Evolutionary conservation across 2,329 filamentous ascomycete species (phyloP).

Genomic region (Orbilia oligospora): DNA sequence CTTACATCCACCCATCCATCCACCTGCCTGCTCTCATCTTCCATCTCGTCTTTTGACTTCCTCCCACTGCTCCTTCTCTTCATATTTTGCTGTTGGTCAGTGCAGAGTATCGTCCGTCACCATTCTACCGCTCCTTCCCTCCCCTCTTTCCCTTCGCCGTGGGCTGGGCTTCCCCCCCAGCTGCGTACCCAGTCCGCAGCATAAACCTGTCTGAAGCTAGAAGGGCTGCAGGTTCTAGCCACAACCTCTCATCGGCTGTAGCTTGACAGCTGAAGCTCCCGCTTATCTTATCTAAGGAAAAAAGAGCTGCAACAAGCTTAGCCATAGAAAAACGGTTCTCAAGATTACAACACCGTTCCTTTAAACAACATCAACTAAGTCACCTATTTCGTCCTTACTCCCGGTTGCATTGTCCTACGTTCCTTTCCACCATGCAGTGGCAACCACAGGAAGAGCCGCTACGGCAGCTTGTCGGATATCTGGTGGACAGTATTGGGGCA

Average conservation of each 20-base stretch:
- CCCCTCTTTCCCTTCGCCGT: slow-evolving; percentile 27
- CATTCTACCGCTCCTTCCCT: not conserved
- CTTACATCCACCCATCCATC: not conserved
- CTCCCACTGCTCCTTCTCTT: slow-evolving; percentile 15
- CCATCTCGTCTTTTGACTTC: slow-evolving; percentile 37
- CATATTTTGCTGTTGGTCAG: not conserved
- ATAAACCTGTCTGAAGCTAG: slow-evolving; percentile 20
- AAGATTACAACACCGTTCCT: not conserved
- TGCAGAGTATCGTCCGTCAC: slow-evolving; percentile 8
- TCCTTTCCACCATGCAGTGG: slow-evolving; percentile 80
- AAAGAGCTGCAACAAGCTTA: slow-evolving; percentile 30
- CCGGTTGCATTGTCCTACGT: slow-evolving; percentile 39
- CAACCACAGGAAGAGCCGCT: slow-evolving; percentile 89
- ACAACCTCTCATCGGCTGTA: slow-evolving; percentile 18
- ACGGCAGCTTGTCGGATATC: slow-evolving; percentile 87
- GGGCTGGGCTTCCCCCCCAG: slow-evolving; percentile 47
- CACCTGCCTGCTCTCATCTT: slow-evolving; percentile 3
- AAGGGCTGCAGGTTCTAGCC: slow-evolving; percentile 23
- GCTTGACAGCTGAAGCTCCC: not conserved
- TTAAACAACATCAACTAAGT: slow-evolving; percentile 17
- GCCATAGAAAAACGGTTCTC: not conserved
- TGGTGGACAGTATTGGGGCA: slow-evolving; percentile 77
- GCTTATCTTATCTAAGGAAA: slow-evolving; percentile 50
- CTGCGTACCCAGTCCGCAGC: slow-evolving; percentile 23
- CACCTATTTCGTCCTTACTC: slow-evolving; percentile 26